phyloP scores from a whole-genome alignment of 805 yeast genomes.

The Metschnikowia peoriensis region DNA sequence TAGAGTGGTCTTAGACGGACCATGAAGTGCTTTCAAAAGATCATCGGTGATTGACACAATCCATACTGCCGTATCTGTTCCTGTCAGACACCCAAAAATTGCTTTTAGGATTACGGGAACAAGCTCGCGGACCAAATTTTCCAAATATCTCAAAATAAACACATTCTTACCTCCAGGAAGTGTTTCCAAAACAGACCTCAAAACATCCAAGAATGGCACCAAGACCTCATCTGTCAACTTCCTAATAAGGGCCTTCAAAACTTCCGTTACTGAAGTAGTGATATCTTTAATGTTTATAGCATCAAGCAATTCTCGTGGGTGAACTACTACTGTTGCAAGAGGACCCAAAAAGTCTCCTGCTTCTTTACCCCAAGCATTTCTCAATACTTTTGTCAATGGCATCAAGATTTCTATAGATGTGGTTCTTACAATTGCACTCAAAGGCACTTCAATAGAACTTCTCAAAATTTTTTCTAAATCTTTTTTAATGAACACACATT shows the following conservation, averaged over 20 bases:
- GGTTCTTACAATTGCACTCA: slow-evolving; percentile 3
- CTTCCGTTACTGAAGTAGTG: slow-evolving; percentile 3
- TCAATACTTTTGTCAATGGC: slow-evolving; percentile 2
- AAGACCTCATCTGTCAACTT: slow-evolving; percentile 1
- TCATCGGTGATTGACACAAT: slow-evolving; percentile 1
- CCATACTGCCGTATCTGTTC: not conserved
- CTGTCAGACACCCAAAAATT: not conserved
- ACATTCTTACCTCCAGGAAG: slow-evolving; percentile 1
- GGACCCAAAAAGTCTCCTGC: not conserved
- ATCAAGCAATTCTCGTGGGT: slow-evolving; percentile 2
- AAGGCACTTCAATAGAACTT: slow-evolving; percentile 3
- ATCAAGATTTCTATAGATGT: slow-evolving; percentile 1
- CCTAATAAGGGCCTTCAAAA: slow-evolving; percentile 2
- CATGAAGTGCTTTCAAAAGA: slow-evolving; percentile 3
- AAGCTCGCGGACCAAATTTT: not conserved
- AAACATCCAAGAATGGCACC: slow-evolving; percentile 1
- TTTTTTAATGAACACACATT: not conserved
- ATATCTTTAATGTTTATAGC: slow-evolving; percentile 3
- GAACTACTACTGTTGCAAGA: not conserved
- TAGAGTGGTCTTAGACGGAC: not conserved
- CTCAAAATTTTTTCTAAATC: slow-evolving; percentile 2
- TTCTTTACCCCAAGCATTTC: slow-evolving; percentile 2
- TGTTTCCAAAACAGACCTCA: not conserved
- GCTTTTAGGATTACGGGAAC: slow-evolving; percentile 4
- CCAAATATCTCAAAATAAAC: not conserved